Evolutionary conservation across 805 yeast species (phyloP), one percentile per base, ranked within the genome.

Genomic region (Yarrowia osloensis): DNA sequence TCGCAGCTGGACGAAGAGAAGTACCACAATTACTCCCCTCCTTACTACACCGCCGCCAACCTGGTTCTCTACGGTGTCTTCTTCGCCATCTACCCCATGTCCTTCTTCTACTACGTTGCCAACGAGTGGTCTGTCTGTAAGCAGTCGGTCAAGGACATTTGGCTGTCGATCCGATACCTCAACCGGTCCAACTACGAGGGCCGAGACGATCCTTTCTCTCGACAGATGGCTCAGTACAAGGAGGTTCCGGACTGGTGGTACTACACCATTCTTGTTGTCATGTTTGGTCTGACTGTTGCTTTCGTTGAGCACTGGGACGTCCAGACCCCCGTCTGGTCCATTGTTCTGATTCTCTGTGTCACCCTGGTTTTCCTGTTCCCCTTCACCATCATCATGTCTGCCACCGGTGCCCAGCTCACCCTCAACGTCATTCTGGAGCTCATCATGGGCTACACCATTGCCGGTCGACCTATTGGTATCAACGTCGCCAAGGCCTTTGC

Each of bases 361-460:
- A 84, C 85, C 67, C 74, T 85, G 44, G 74, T 85, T 21, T 86
- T 87, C 73, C 76, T 88, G 68, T 76, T 87, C 65, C 92, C 91
- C 11, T 78, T 87, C 29, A 83, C 86, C 5, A 78, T 88, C 12
- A 80, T 88, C 65, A 83, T 83, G 28, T 85, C 90, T 9, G 82
- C 84, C 37, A 85, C 91, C 0, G 87, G 87, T 52, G 81, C 77
- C 59, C 72, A 81, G 3, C 81, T 87, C 69, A 86, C 87, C n/a
- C 77, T 88, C 69, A 85, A 85, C 72, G 89, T 87, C 1, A 75
- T 88, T 61, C 84, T 86, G 8, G 90, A 88, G 72, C 77, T 88
- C 65, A 81, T 88, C 66, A 83, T 85, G 57, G 91, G 91, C 2
- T 87, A 86, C 72, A 83, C 87, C 63, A 78, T 86, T 21, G 91